Evolutionary conservation across 805 yeast genomes (phyloP), one percentile per base, ranked within the genome.

Genomic region (Lipomyces yamadae): DNA sequence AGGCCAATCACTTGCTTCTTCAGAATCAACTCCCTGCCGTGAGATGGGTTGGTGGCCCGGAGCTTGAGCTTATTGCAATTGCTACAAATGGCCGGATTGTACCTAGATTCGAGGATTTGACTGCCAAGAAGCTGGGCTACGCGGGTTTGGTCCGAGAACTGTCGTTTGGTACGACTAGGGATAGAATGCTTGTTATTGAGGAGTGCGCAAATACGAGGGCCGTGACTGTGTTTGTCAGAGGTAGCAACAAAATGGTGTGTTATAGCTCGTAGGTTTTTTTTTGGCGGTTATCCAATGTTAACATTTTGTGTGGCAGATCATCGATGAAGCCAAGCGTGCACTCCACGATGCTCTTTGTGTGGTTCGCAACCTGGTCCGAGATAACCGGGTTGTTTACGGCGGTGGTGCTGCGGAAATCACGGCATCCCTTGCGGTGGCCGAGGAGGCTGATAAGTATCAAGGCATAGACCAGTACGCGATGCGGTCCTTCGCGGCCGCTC

Each of bases 41-140:
- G 53, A 88, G 99, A 82, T 95, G 99, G 99, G 97, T 95, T 61
- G 99, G 98, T 68, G 99, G 98, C 56, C 91, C 96, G 62, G 99
- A 94, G 75, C 84, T 94, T 73, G 99, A 94, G 60, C 85, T 92
- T 71, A 88, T 96, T 75, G 99, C 99, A 45, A 94, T 95, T 78
- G 98, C 98, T 58, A 96, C 99, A 10, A 89, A 92, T 75, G 99
- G 98, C 66, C 88, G 97, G 75, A 95, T 95, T 74, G 99, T 95
- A 55, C 97, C 99, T 56, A 84, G 99, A 75, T 95, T 95, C 80
- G 98, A 95, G 80, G 99, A 95, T 78, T 83, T 95, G 73, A 79
- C 90, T 3, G 77, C 85, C 1, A 90, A 85, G 45, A 95, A 95
- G 79, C 85, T 95, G 70, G 99, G 99, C 67, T 80, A 81, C 45